Conservation (phyloP, 768 basidiomycete genomes). For the Tremella mesenterica region DNA sequence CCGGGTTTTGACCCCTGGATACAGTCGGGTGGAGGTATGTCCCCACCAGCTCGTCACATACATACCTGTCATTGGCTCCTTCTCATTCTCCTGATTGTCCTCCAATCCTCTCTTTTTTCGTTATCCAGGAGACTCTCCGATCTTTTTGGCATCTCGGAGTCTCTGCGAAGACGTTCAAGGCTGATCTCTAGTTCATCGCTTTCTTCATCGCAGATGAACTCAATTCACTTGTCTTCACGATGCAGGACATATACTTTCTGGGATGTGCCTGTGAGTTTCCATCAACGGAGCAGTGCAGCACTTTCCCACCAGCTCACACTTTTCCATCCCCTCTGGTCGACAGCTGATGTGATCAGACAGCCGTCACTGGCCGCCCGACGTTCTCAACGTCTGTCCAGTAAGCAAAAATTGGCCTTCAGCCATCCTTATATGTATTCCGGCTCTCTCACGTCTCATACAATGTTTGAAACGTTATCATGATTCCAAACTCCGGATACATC, state of each 20-base stretch:
- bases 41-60: no score
- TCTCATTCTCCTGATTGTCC: no score
- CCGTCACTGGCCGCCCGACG: constrained; percentile 25
- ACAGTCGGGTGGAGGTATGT: constrained; percentile 65
- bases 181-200: constrained; percentile 44
- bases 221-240: constrained; percentile 60
- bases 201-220: constrained; percentile 48
- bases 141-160: not conserved
- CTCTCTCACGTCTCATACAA: constrained; percentile 70
- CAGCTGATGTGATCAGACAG: constrained; percentile 13
- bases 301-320: no score
- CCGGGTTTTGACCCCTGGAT: constrained; percentile 61
- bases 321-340: not conserved
- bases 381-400: constrained; percentile 21
- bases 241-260: constrained; percentile 65
- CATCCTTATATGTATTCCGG: constrained; percentile 51
- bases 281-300: no score
- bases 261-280: constrained; percentile 53
- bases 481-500: constrained; percentile 61
- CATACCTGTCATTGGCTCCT: no score
- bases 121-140: no score
- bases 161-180: not conserved
- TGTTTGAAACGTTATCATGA: constrained; percentile 80
- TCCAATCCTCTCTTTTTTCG: no score
- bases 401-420: constrained; percentile 28